These are phyloP conservation scores for Penicillium sclerotiorum DNA, from an alignment of 2,329 filamentous ascomycete genomes.

Conservation along the genomic window DNA sequence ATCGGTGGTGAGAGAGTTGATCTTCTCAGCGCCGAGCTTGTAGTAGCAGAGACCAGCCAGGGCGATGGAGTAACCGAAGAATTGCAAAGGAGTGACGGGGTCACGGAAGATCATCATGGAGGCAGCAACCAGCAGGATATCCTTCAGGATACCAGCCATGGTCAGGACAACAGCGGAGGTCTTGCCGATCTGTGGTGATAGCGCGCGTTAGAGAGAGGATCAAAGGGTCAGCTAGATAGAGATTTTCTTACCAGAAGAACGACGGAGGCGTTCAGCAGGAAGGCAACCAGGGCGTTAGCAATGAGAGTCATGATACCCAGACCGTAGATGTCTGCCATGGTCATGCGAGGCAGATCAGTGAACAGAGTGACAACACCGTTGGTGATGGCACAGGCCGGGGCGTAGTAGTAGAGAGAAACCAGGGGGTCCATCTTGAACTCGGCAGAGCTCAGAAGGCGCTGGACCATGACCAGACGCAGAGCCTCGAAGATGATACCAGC, in stretches of 20 bases:
- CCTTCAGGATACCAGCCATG: slow-evolving; percentile 79
- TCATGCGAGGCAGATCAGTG: slow-evolving; percentile 65
- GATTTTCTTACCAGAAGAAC: slow-evolving; percentile 74
- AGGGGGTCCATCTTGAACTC: slow-evolving; percentile 85
- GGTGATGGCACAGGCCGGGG: slow-evolving; percentile 76
- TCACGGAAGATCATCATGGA: slow-evolving; percentile 77
- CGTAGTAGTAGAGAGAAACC: slow-evolving; percentile 86
- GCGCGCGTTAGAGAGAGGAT: too few species aligned
- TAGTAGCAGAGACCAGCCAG: slow-evolving; percentile 64
- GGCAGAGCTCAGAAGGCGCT: slow-evolving; percentile 71
- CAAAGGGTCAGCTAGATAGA: too few species aligned
- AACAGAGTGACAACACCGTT: slow-evolving; percentile 69
- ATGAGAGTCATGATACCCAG: slow-evolving; percentile 67
- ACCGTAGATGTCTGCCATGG: slow-evolving; percentile 71
- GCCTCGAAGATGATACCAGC: slow-evolving; percentile 78
- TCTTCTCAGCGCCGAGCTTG: slow-evolving; percentile 60
- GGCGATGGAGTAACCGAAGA: slow-evolving; percentile 74
- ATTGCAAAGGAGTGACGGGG: slow-evolving; percentile 68
- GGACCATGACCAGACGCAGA: slow-evolving; percentile 77
- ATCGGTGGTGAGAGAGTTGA: slow-evolving; percentile 55
- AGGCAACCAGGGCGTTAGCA: slow-evolving; percentile 73
- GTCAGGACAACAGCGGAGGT: slow-evolving; percentile 82
- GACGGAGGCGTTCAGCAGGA: slow-evolving; percentile 76
- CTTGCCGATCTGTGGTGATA: slow-evolving; percentile 72
- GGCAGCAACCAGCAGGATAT: slow-evolving; percentile 74